These are phyloP conservation scores for Ploettnerulaceae sp. DNA, from an alignment of 2,329 filamentous ascomycete species.

Conservation along the genomic window DNA sequence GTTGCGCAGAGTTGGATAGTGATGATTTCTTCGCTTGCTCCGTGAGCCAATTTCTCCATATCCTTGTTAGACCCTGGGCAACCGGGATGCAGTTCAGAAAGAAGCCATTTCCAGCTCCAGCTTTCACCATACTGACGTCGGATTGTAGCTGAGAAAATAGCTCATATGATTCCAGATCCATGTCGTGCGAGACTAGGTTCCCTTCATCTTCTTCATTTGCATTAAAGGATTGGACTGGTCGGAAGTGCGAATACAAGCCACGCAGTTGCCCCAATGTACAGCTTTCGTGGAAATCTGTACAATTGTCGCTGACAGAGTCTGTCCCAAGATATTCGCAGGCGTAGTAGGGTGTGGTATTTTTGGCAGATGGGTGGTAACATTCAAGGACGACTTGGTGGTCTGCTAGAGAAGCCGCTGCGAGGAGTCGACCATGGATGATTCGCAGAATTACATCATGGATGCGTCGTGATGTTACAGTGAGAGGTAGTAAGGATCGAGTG, in stretches of 20 bases:
- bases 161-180: slow-evolving; percentile 65
- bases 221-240: slow-evolving; percentile 26
- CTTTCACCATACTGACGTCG: slow-evolving; percentile 62
- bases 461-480: slow-evolving; percentile 55
- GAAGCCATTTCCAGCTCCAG: slow-evolving; percentile 54
- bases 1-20: not conserved
- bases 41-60: slow-evolving; percentile 69
- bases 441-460: slow-evolving; percentile 59
- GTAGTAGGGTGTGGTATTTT: slow-evolving; percentile 64
- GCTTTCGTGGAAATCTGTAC: not conserved
- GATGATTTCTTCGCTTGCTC: slow-evolving; percentile 13
- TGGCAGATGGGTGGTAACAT: slow-evolving; percentile 68
- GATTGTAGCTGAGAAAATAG: slow-evolving; percentile 71
- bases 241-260: slow-evolving; percentile 20
- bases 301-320: not conserved
- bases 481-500: slow-evolving; percentile 46
- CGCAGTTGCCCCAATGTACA: slow-evolving; percentile 8
- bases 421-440: slow-evolving; percentile 59
- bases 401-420: slow-evolving; percentile 48
- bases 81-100: slow-evolving; percentile 62
- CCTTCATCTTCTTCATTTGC: slow-evolving; percentile 28
- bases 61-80: slow-evolving; percentile 61
- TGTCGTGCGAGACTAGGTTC: slow-evolving; percentile 50
- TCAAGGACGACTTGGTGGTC: slow-evolving; percentile 68
- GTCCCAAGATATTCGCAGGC: slow-evolving; percentile 64